phyloP scores from a whole-genome alignment of 805 yeast species.

The Ogataea glucozyma region DNA sequence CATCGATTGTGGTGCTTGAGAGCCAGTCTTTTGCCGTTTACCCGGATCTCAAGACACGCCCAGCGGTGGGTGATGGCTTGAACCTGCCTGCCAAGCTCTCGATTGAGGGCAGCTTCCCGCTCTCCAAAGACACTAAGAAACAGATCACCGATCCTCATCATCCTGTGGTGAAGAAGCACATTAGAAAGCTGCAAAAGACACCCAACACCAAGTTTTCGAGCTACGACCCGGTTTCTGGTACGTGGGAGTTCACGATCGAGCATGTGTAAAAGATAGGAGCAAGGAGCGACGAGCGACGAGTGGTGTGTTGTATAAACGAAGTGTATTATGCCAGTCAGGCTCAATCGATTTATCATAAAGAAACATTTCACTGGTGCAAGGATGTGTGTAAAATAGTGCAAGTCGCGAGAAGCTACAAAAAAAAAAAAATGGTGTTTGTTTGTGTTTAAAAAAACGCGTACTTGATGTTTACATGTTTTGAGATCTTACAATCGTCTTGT shows the following conservation, averaged over 20 bases:
- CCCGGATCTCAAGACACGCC: constrained; percentile 63
- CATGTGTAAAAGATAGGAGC: constrained; percentile 31
- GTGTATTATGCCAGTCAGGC: too few species aligned
- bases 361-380: too few species aligned
- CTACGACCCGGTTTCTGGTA: constrained; percentile 75
- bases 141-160: constrained; percentile 78
- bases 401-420: constrained; percentile 6
- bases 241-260: constrained; percentile 63
- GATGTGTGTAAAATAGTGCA: too few species aligned
- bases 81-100: constrained; percentile 75
- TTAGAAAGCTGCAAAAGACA: constrained; percentile 61
- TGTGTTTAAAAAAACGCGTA: constrained; percentile 3
- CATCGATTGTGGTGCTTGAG: constrained; percentile 61
- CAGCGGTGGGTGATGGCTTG: constrained; percentile 76
- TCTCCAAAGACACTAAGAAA: constrained; percentile 66
- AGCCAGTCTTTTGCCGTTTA: constrained; percentile 65
- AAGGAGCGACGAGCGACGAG: not conserved
- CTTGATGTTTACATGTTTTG: not conserved
- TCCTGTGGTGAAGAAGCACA: constrained; percentile 67
- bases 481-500: not conserved
- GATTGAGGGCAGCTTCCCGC: constrained; percentile 78
- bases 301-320: not conserved
- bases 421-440: not conserved
- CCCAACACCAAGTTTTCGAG: constrained; percentile 65
- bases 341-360: too few species aligned